Base-by-base conservation (phyloP, 768 basidiomycete genomes). In the Suillus plorans region DNA sequence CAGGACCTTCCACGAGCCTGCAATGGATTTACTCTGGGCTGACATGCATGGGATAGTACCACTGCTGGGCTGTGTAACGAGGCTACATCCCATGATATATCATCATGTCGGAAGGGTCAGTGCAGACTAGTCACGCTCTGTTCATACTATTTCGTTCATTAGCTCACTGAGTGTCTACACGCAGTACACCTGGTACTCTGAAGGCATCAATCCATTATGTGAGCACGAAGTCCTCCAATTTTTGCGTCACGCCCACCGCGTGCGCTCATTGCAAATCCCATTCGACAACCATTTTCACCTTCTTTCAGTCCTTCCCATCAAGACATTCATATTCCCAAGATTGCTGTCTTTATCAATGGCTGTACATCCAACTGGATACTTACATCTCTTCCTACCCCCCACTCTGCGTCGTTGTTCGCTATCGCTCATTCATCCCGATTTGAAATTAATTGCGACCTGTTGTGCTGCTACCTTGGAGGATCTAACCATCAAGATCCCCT, bases 241-340 rank as follows among this genome's bases (percentile, higher is more conserved):
- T 55, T n/a, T 55, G 53, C 53, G 53, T 55, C 53, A 55, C 53
- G 53, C 53, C 53, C 31, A 34, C 53, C 53, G 53, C 13, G 34
- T 55, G 20, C 53, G 53, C 31, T 55, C 53, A 36, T 55, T 55
- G 53, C 53, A 55, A 55, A 36, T 55, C 12, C 53, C 53, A 34
- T 55, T 55, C 53, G 53, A 55, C 34, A 55, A 55, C 12, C 53
- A 55, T 36, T 55, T 55, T 34, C 53, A 55, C 53, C 53, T 55
- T 55, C 53, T 55, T 36, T 55, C 53, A 55, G 53, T n/a, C 34
- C 20, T 55, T n/a, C 53, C 53, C 1, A n/a, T 55, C 31, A n/a
- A 55, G 34, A 36, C 53, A 36, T 55, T 13, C 34, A 7, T 36
- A 20, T 55, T 55, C 12, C 53, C 53, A 20, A 55, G 18, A 55